Base-by-base conservation (phyloP, 345 rosid species). In the Lenwebbia sp. region DNA sequence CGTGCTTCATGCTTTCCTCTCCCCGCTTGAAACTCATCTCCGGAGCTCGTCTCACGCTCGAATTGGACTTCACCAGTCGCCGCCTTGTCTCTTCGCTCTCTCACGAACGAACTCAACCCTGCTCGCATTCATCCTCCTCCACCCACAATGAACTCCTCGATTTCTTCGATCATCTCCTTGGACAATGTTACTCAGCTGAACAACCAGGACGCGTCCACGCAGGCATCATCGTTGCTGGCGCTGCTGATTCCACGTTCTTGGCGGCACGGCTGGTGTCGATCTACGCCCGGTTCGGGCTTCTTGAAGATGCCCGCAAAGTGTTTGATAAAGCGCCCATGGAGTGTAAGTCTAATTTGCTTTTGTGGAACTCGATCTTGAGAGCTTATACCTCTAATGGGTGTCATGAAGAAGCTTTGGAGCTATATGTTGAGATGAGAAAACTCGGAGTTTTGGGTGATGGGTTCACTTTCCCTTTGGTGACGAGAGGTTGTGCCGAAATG, bases 291-390 rank as follows among this genome's bases (percentile, higher is more conserved):
- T 91, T 90, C 6, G 95, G 94, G 26, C 88, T 81, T 25, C 56
- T 93, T 13, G 84, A 40, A 47, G 85, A 88, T 86, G 95, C 96
- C 7, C 91, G 88, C 30, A 90, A 88, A n/a, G 93, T 93, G 53
- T 94, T 95, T 21, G 90, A 93, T 2, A 57, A 88, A 78, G 85
- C 87, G 44, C 90, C 91, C 8, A 37, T 53, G 44, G 92, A 88
- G 60, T 26, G 89, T 52, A 47, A 52, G 51, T 91, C 90, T 47
- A 94, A 91, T 86, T 54, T 91, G 81, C 86, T 91, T 51, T 78
- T 94, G 76, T 93, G 98, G 93, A 92, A 87, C 87, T 92, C 96
- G 30, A 90, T 95, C 83, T 41, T 94, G 84, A 88, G 94, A 88
- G 93, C 91, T 2, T 84, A 93, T 83, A 91, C 94, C 51, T 86